Base-by-base conservation (phyloP, 2,329 filamentous ascomycete species). In the Exophiala oligosperma region DNA sequence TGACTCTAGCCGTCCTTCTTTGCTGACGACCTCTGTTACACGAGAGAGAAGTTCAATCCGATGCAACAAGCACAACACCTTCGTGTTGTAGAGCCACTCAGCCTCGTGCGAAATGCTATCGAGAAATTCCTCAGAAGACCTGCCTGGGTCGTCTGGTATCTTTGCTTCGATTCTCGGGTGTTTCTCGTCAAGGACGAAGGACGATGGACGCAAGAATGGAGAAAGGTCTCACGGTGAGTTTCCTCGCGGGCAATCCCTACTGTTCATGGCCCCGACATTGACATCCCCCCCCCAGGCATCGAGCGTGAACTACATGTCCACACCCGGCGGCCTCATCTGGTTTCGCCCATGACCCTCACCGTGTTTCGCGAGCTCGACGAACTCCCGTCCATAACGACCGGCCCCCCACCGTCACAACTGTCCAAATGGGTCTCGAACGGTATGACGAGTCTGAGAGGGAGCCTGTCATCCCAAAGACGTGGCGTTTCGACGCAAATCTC, bases 321-420 rank as follows among this genome's bases (percentile, higher is more conserved):
- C 66, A 62, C 66, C 51, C 71, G 73, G 54, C 77, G 79, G 64
- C 78, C 78, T 59, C 73, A 74, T 64, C 72, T 77, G 43, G 72
- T 78, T 47, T 72, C 76, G 26, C 76, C 77, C 5, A 79, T 78
- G 75, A 76, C 74, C 64, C 67, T 77, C 61, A 69, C 69, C 41
- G 69, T 76, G 52, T 74, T 75, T 60, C 72, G 76, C 66, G 70
- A 74, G 51, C 68, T 75, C 23, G 72, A 77, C 66, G 70, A 74
- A 52, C 68, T 75, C 23, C 74, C 75, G 14, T 69, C 69, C 35
- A 67, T 61, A 38, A 71, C 71, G 40, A 58, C 69, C 69, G 40
- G 67, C 67, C 14, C 63, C 71, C n/a, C 1, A 17, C 17, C 17
- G 17, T 71, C 70, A 26, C 72, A 72, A 26, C 26, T 64, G 2